phyloP scores from a whole-genome alignment of 2,329 filamentous ascomycete genomes.

The Colletotrichum cuscutae region DNA sequence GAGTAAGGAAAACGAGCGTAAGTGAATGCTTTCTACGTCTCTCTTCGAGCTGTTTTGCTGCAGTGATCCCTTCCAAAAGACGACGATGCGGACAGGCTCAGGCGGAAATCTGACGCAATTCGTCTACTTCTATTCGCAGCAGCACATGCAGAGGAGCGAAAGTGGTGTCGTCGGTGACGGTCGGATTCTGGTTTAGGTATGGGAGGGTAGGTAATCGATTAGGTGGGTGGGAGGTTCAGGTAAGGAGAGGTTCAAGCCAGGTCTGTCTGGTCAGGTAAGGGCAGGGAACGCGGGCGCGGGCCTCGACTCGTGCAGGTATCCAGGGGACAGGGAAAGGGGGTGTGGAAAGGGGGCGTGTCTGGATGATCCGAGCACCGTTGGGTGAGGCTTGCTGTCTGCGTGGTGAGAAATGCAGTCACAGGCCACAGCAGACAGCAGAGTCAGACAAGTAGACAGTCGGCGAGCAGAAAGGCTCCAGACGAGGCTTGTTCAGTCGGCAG shows the following conservation, averaged over 20 bases:
- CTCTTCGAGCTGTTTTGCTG: not conserved
- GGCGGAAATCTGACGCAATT: not conserved
- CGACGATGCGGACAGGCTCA: not conserved
- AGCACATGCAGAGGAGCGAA: constrained; percentile 6
- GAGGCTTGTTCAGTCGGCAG: not conserved
- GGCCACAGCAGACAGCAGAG: too few species aligned
- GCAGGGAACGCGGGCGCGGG: constrained; percentile 22
- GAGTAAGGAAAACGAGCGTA: constrained; percentile 12
- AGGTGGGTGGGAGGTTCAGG: constrained; percentile 11
- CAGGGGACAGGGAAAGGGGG: constrained; percentile 10
- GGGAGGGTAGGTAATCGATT: constrained; percentile 7
- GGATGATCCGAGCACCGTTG: not conserved
- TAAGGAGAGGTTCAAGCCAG: constrained; percentile 12
- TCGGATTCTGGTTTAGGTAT: constrained; percentile 10
- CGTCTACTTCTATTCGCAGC: constrained; percentile 1
- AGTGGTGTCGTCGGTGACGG: constrained; percentile 7
- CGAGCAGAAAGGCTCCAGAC: not conserved
- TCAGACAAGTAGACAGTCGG: too few species aligned
- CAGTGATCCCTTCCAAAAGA: not conserved
- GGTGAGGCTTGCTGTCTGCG: not conserved
- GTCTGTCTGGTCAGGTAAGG: constrained; percentile 8
- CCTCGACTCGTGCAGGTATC: constrained; percentile 18
- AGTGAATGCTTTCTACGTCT: not conserved
- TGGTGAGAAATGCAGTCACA: not conserved
- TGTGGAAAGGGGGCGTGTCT: constrained; percentile 2